phyloP scores from a whole-genome alignment of 768 basidiomycete genomes.

The Rhizopogon vesiculosus region DNA sequence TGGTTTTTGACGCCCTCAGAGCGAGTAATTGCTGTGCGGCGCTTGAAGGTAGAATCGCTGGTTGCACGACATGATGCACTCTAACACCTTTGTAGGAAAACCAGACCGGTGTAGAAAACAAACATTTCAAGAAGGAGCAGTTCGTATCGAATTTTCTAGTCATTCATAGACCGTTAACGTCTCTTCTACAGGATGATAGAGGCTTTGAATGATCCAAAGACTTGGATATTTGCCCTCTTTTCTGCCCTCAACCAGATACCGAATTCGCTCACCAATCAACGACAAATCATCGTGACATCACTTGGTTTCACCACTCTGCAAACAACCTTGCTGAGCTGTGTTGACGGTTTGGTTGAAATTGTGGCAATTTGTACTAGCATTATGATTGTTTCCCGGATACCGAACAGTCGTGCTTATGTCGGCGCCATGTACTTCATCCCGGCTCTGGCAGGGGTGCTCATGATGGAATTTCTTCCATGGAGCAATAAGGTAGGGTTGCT shows the following conservation, averaged over 20 bases:
- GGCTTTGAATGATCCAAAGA: constrained; percentile 63
- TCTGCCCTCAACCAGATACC: constrained; percentile 53
- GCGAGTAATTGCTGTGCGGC: constrained; percentile 53
- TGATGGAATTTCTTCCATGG: constrained; percentile 65
- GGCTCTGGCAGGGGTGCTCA: constrained; percentile 54
- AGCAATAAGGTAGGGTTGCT: constrained; percentile 60
- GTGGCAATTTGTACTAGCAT: constrained; percentile 71
- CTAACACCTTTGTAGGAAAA: constrained; percentile 41
- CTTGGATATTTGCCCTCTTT: constrained; percentile 74
- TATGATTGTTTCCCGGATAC: constrained; percentile 46
- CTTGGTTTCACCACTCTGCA: constrained; percentile 63
- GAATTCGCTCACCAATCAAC: constrained; percentile 63
- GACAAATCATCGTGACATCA: constrained; percentile 56
- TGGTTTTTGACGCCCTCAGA: constrained; percentile 72
- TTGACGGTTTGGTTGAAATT: constrained; percentile 62
- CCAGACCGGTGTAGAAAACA: constrained; percentile 81
- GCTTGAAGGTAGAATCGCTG: constrained; percentile 49
- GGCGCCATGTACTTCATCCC: constrained; percentile 58
- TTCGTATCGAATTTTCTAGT: constrained; percentile 33
- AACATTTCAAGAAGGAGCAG: constrained; percentile 78
- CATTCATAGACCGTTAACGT: not conserved
- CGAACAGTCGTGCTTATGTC: constrained; percentile 61
- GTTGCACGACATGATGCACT: not conserved
- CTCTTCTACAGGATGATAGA: constrained; percentile 52
- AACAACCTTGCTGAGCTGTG: constrained; percentile 66